A percentile compares a stretch with the other conserved stretches of the same genome.
Conservation (phyloP, 176 grass and related monocot species). For the Poa annua region DNA sequence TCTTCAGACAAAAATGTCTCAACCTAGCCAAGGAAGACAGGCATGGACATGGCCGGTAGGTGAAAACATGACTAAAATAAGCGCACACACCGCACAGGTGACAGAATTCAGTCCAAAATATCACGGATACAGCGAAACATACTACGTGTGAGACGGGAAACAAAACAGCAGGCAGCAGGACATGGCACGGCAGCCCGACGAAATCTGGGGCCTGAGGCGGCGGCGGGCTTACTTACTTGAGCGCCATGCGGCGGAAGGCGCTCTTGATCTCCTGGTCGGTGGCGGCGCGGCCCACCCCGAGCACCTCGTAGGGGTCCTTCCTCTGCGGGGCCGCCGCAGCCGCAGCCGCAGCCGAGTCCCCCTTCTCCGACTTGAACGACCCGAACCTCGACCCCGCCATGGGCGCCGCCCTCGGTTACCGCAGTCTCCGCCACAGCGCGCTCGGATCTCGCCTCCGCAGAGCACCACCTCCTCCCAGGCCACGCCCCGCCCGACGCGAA, state of each 20-base stretch:
- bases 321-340: constrained; percentile 53
- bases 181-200: no score
- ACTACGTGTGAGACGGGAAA: neutral
- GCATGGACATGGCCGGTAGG: neutral
- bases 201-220: neutral
- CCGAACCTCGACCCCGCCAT: constrained; percentile 81
- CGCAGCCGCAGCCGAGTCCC: constrained; percentile 49
- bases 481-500: neutral
- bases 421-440: neutral
- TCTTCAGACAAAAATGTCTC: constrained; percentile 12
- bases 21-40: neutral
- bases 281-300: constrained; percentile 75
- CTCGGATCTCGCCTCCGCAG: constrained; percentile 42
- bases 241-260: constrained; percentile 94
- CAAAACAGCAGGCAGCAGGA: neutral
- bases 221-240: constrained; percentile 82
- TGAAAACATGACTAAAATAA: neutral
- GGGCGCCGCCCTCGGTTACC: neutral
- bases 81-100: neutral
- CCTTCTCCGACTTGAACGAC: constrained; percentile 82
- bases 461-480: no score
- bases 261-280: constrained; percentile 98
- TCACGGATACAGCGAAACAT: neutral
- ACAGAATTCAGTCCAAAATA: constrained; percentile 8
- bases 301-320: constrained; percentile 94